Base-by-base conservation (phyloP, 2,329 filamentous ascomycete species). In the Pseudogymnoascus sp. region DNA sequence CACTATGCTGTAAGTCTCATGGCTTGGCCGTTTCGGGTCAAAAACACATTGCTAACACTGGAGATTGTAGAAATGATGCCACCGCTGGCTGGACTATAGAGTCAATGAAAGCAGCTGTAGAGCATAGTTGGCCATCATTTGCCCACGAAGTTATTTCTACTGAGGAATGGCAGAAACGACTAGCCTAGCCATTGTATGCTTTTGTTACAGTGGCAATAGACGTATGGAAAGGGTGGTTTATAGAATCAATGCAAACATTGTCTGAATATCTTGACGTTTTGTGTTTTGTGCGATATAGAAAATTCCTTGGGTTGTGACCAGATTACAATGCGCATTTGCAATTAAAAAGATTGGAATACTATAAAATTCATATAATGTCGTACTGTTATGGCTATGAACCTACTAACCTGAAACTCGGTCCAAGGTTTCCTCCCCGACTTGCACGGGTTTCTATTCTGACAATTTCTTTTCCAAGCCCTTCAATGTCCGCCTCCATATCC, bases 51-150 rank as follows among this genome's bases (percentile, higher is more conserved):
- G 8, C 40, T 60, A 37, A 39, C 12, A 5, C 25, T 13, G 6
- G 36, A 5, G 21, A 21, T 39, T 45, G 42, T 60, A 60, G 58
- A 27, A 60, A 40, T 3, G 59, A 71, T 66, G 63, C 66, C 7
- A 69, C 69, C 1, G 69, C 69, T 5, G 68, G 67, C 5, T 70
- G 68, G 60, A 64, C 55, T 13, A 66, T 62, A 18, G 65, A 65
- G 59, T 61, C 63, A 33, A 68, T 65, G 40, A 52, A 69, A 35
- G 69, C 67, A 9, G 68, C 67, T 18, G 67, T 66, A 7, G 64
- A 68, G n/a, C 62, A 70, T 27, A 67, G 69, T 39, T 71, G 69
- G 69, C 68, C 67, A 8, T 36, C 69, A 5, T 70, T 71, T 59
- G 67, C 68, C 4, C 60, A 69, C 60, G 60, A 65, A 33, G 69